phyloP scores from a whole-genome alignment of 176 grass and related monocot species.

The Eleusine indica region DNA sequence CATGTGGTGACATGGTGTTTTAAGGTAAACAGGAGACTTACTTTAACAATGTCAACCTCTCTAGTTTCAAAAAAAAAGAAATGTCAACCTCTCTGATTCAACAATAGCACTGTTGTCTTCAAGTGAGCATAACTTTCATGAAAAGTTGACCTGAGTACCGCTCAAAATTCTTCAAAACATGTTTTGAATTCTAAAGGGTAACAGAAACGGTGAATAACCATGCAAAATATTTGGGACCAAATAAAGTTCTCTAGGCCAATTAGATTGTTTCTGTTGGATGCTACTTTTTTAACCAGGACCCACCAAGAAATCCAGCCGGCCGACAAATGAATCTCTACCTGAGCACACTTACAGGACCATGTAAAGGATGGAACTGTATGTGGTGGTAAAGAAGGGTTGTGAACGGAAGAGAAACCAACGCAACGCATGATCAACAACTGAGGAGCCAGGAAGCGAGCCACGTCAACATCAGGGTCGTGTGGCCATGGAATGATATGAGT shows the following conservation, averaged over 20 bases:
- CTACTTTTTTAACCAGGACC: background rate
- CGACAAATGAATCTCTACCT: conserved; percentile 24
- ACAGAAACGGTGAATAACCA: no score
- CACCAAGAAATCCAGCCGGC: background rate
- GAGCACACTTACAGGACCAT: conserved; percentile 20
- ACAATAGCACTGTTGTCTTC: no score
- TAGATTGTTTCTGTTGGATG: background rate
- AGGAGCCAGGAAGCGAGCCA: background rate
- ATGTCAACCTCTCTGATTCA: no score
- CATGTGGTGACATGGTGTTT: no score
- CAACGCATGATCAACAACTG: background rate
- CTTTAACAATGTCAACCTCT: no score
- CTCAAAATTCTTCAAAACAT: no score
- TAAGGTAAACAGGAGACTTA: no score
- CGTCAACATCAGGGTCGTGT: conserved; percentile 2
- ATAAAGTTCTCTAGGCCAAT: background rate
- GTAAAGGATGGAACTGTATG: conserved; percentile 10
- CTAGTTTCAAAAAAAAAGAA: no score
- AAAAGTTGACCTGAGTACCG: no score
- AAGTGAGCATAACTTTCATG: no score
- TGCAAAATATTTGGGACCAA: background rate
- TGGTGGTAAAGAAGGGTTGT: background rate
- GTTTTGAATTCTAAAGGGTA: no score
- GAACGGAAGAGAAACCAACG: background rate
- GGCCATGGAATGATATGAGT: background rate